Percentiles rank a stretch among this genome's conserved stretches.
Conservation (phyloP, 2,329 filamentous ascomycete genomes). For the Penicillium vulpinum region DNA sequence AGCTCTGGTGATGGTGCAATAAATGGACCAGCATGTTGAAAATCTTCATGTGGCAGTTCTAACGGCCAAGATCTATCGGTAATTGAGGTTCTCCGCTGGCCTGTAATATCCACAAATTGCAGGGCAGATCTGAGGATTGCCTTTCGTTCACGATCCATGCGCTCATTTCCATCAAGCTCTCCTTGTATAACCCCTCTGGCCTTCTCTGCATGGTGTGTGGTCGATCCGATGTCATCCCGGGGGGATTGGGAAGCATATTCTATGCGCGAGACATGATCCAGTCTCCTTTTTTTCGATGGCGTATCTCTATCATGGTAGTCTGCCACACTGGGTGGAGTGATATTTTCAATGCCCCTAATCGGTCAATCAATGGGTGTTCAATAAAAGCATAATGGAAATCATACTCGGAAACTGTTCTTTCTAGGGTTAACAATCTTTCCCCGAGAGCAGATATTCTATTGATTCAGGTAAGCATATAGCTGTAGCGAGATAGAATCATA, state of each 20-base stretch:
- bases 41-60: slow-evolving; percentile 1
- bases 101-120: slow-evolving; percentile 21
- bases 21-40: slow-evolving; percentile 3
- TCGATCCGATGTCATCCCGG: slow-evolving; percentile 9
- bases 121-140: slow-evolving; percentile 24
- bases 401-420: slow-evolving; percentile 11
- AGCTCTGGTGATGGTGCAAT: slow-evolving; percentile 24
- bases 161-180: slow-evolving; percentile 21
- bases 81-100: not conserved
- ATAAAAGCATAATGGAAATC: not conserved
- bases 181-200: slow-evolving; percentile 26
- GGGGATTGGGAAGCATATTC: slow-evolving; percentile 6
- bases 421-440: slow-evolving; percentile 14
- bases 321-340: not conserved
- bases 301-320: not conserved
- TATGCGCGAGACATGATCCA: not conserved
- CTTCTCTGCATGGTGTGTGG: slow-evolving; percentile 28
- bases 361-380: not conserved
- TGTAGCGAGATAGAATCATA: not conserved
- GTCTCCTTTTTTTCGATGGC: slow-evolving; percentile 8
- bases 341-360: not conserved
- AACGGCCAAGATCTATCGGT: not conserved
- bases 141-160: slow-evolving; percentile 21
- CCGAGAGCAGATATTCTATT: slow-evolving; percentile 15
- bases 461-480: not conserved